phyloP scores from a whole-genome alignment of 1,284 basidiomycete species.

The Ustilago vetiveriae region DNA sequence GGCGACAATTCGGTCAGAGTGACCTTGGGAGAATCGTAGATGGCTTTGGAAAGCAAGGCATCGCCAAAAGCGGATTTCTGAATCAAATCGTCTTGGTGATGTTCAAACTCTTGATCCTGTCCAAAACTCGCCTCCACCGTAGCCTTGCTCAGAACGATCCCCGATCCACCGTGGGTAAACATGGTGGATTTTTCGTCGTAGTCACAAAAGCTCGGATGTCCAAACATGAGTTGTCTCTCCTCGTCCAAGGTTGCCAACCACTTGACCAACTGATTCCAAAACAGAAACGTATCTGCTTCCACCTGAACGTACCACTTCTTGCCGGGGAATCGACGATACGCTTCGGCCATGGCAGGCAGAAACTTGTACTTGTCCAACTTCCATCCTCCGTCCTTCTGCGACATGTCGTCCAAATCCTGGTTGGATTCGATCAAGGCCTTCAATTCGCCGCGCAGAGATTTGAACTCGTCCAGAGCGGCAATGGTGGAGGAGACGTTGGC shows the following conservation, averaged over 20 bases:
- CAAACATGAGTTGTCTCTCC: slow-evolving; percentile 20
- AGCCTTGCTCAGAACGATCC: slow-evolving; percentile 28
- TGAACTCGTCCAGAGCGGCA: slow-evolving; percentile 11
- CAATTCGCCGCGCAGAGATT: slow-evolving; percentile 8
- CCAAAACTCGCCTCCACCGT: slow-evolving; percentile 37
- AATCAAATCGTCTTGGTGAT: slow-evolving; percentile 24
- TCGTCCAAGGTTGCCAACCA: slow-evolving; percentile 24
- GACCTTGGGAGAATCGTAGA: slow-evolving; percentile 26
- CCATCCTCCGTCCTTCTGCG: slow-evolving; percentile 33
- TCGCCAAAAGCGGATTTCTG: slow-evolving; percentile 39
- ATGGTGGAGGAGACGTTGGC: slow-evolving; percentile 29
- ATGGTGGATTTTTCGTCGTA: slow-evolving; percentile 26
- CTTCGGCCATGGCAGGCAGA: slow-evolving; percentile 39
- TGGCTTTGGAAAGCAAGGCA: slow-evolving; percentile 36
- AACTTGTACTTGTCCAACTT: slow-evolving; percentile 56
- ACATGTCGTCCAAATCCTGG: slow-evolving; percentile 19
- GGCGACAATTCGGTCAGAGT: slow-evolving; percentile 9
- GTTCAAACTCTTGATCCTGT: slow-evolving; percentile 21
- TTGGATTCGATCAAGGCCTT: slow-evolving; percentile 1
- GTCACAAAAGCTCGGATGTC: slow-evolving; percentile 32
- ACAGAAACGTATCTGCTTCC: slow-evolving; percentile 54
- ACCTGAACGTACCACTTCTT: slow-evolving; percentile 51
- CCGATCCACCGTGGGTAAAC: slow-evolving; percentile 43
- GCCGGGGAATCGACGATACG: slow-evolving; percentile 20
- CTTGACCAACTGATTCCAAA: slow-evolving; percentile 31